A percentile compares a stretch with the other conserved stretches of the same genome.
Conservation (phyloP, 805 yeast genomes). For the Scheffersomyces spartinae region DNA sequence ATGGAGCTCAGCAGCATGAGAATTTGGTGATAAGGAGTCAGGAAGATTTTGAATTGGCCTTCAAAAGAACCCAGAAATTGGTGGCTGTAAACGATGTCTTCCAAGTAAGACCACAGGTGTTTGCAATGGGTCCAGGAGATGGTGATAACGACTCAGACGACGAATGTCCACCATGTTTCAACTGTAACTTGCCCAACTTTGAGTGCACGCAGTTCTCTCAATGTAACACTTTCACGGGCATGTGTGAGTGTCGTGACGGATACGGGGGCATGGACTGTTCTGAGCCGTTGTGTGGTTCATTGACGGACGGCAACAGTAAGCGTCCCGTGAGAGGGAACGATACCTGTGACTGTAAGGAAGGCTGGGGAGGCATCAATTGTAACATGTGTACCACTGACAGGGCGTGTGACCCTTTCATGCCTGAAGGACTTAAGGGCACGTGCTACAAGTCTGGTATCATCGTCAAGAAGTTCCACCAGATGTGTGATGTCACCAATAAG, state of each 20-base stretch:
- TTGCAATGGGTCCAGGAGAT: too few relatives aligned
- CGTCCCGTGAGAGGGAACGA: constrained; percentile 48
- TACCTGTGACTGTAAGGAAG: constrained; percentile 63
- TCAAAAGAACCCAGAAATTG: too few relatives aligned
- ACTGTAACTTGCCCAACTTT: constrained; percentile 85
- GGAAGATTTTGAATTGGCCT: too few relatives aligned
- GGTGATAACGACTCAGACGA: constrained; percentile 18
- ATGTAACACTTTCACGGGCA: constrained; percentile 84
- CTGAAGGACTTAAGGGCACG: constrained; percentile 74
- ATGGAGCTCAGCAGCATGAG: too few relatives aligned
- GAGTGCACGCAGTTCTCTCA: constrained; percentile 80
- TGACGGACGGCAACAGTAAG: constrained; percentile 53
- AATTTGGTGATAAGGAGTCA: too few relatives aligned
- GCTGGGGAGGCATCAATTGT: constrained; percentile 95
- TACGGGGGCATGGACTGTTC: constrained; percentile 92
- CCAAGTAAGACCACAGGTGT: too few relatives aligned
- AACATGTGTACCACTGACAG: constrained; percentile 66
- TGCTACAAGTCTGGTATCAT: constrained; percentile 81
- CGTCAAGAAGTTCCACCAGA: constrained; percentile 72
- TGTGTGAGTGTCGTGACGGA: constrained; percentile 86
- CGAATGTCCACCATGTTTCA: constrained; percentile 85
- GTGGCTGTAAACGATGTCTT: too few relatives aligned
- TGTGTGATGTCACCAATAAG: constrained; percentile 88
- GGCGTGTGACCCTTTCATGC: constrained; percentile 80
- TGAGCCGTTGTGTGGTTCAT: constrained; percentile 76